Evolutionary conservation across 352 stramenopile species (phyloP).

Genomic region (Phytophthora constricta): DNA sequence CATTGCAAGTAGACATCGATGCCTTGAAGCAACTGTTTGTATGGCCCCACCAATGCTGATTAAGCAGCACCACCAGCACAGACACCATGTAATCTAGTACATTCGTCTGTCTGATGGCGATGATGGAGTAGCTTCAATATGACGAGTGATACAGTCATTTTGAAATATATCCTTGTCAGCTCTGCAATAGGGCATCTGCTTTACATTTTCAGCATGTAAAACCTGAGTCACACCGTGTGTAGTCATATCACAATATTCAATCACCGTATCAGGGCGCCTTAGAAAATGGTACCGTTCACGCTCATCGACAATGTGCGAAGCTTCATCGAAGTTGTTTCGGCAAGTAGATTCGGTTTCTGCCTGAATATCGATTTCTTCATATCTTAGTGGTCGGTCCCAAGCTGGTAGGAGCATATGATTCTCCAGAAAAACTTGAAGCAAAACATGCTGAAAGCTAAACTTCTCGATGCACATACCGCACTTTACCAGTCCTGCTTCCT

Average conservation of each 20-base stretch:
- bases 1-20: background rate
- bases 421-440: background rate
- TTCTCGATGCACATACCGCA: background rate
- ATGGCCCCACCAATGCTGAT: background rate
- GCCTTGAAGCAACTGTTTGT: background rate
- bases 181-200: background rate
- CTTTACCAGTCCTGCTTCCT: no score
- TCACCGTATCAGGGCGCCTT: no score
- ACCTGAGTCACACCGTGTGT: background rate
- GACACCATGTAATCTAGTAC: constrained; percentile 1
- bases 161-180: constrained; percentile 1
- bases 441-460: constrained; percentile 9
- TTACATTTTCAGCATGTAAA: background rate
- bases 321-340: background rate
- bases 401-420: background rate
- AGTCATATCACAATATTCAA: background rate
- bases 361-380: background rate
- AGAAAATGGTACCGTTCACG: background rate
- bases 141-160: background rate
- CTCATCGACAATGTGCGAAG: background rate
- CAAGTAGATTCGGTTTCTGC: background rate
- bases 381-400: background rate
- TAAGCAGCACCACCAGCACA: background rate
- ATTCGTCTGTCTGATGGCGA: constrained; percentile 1
- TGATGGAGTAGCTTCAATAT: background rate